Conservation (phyloP, 106 monocot species). For the Posidonia australis region DNA sequence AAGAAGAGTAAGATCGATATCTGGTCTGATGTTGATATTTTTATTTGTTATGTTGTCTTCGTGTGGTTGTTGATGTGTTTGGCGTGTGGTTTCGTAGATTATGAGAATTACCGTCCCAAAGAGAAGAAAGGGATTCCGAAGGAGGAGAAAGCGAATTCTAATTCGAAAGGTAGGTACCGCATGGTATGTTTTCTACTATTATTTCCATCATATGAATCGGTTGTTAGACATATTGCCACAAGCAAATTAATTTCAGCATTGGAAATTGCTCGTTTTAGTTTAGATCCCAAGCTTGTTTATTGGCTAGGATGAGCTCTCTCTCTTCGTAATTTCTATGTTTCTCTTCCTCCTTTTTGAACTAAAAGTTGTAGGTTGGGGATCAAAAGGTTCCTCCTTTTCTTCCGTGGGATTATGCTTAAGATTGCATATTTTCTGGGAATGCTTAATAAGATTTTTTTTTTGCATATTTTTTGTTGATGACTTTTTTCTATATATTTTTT, state of each 20-base stretch:
- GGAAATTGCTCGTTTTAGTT: not conserved
- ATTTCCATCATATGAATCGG: not conserved
- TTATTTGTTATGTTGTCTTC: not conserved
- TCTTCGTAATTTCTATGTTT: no score
- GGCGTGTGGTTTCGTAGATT: slow-evolving; percentile 37
- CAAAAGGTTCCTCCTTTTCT: not conserved
- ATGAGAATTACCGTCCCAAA: slow-evolving; percentile 79
- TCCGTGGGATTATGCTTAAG: not conserved
- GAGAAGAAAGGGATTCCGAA: slow-evolving; percentile 70
- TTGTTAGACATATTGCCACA: not conserved
- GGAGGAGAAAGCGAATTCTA: slow-evolving; percentile 51
- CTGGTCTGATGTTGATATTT: not conserved
- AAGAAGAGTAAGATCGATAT: slow-evolving; percentile 52
- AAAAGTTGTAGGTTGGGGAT: not conserved
- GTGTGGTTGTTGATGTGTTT: not conserved
- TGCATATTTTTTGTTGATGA: no score
- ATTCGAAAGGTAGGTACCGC: slow-evolving; percentile 49
- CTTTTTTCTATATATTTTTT: no score
- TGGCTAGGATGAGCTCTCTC: no score
- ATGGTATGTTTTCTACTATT: slow-evolving; percentile 1
- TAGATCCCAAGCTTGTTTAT: not conserved
- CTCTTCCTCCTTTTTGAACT: not conserved
- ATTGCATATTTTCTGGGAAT: not conserved
- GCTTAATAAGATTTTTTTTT: not conserved
- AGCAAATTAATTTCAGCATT: not conserved